These are phyloP conservation scores for Candida glaebosa DNA, from an alignment of 805 yeast species.

Conservation along the genomic window DNA sequence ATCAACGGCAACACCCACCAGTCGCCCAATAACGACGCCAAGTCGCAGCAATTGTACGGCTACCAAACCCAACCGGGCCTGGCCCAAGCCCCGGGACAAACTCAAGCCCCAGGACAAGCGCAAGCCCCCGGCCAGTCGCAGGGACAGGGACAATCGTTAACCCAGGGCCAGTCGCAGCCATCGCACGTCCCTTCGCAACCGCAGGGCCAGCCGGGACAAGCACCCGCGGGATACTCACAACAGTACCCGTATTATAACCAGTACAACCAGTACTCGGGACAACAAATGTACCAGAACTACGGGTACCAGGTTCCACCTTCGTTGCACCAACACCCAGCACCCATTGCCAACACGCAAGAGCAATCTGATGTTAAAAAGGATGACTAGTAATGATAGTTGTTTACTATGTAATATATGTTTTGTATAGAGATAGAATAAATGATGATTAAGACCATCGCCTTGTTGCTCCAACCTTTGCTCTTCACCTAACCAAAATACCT, in stretches of 20 bases:
- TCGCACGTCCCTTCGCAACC: constrained; percentile 4
- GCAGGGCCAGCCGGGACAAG: constrained; percentile 2
- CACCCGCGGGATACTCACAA: constrained; percentile 1
- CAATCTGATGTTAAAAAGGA: constrained; percentile 1
- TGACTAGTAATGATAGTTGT: neutral
- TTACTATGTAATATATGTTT: neutral
- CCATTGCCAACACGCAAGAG: neutral
- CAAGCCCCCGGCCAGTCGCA: constrained; percentile 3
- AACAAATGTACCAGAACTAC: constrained; percentile 4
- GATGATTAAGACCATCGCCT: too few species aligned
- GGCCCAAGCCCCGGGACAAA: constrained; percentile 1
- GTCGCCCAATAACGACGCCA: constrained; percentile 2
- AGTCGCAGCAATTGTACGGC: constrained; percentile 7
- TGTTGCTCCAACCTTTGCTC: too few species aligned
- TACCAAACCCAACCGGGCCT: constrained; percentile 6
- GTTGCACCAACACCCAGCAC: constrained; percentile 5
- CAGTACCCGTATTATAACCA: constrained; percentile 6
- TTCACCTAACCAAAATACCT: too few species aligned
- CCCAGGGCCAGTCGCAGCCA: neutral
- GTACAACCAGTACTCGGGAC: constrained; percentile 4
- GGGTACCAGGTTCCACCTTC: constrained; percentile 5
- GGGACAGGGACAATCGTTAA: constrained; percentile 1
- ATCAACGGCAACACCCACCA: constrained; percentile 1
- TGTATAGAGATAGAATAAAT: neutral
- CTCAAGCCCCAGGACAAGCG: constrained; percentile 1